Evolutionary conservation across 1,284 basidiomycete species (phyloP).

Genomic region (Porphyrellus sp.): DNA sequence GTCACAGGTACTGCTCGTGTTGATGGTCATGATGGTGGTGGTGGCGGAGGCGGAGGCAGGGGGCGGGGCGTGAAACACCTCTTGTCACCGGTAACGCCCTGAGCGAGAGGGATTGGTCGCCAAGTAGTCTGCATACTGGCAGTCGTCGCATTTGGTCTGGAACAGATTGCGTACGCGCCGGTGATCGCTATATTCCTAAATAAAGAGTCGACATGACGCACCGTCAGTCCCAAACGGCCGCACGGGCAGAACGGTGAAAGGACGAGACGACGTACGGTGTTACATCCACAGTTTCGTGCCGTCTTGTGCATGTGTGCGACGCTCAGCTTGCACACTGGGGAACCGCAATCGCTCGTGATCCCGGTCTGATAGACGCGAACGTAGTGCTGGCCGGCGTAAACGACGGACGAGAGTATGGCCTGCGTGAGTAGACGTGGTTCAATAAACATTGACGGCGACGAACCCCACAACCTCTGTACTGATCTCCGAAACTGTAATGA

Average conservation of each 20-base stretch:
- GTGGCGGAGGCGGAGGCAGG: background rate
- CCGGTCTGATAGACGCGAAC: conserved; percentile 51
- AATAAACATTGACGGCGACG: conserved; percentile 2
- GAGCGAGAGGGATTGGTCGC: conserved; percentile 28
- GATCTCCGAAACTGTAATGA: conserved; percentile 52
- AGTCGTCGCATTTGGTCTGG: conserved; percentile 48
- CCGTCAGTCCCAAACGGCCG: background rate
- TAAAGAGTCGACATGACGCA: background rate
- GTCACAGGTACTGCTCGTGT: background rate
- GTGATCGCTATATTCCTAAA: conserved; percentile 40
- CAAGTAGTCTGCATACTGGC: conserved; percentile 35
- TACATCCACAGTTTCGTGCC: conserved; percentile 38
- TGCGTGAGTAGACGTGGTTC: conserved; percentile 4
- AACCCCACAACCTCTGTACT: conserved; percentile 63
- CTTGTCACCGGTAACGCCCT: conserved; percentile 15
- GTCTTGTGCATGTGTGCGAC: conserved; percentile 45
- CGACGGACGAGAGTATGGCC: background rate
- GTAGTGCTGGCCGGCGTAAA: conserved; percentile 46
- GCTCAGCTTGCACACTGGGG: conserved; percentile 43
- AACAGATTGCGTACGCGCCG: conserved; percentile 47
- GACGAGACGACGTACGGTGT: conserved; percentile 24
- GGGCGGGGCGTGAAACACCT: background rate
- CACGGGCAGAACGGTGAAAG: background rate
- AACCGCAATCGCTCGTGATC: conserved; percentile 42
- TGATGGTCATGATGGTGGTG: background rate